Evolutionary conservation across 2,329 filamentous ascomycete species (phyloP).

Genomic region (Phaeoacremonium minimum): DNA sequence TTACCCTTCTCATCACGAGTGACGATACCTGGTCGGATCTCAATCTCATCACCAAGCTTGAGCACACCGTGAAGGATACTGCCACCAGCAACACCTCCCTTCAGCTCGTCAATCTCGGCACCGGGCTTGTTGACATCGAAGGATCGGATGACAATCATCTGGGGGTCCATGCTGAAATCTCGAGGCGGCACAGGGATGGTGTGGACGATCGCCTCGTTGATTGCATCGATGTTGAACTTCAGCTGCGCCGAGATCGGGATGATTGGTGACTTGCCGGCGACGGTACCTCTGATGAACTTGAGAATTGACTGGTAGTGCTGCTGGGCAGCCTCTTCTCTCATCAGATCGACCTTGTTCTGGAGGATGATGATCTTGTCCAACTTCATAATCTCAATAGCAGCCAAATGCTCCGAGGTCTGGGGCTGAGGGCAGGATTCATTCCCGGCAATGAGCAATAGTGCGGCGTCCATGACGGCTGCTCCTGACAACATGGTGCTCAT

Average conservation of each 20-base stretch:
- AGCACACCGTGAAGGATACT: conserved; percentile 94
- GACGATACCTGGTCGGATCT: conserved; percentile 98
- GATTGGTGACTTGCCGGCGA: conserved; percentile 89
- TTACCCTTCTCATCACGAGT: conserved; percentile 90
- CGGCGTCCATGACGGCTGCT: conserved; percentile 98
- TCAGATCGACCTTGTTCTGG: conserved; percentile 98
- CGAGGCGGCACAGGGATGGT: conserved; percentile 89
- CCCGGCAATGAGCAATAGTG: conserved; percentile 90
- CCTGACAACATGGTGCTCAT: conserved; percentile 99
- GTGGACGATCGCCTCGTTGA: conserved; percentile 93
- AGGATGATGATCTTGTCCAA: conserved; percentile 99
- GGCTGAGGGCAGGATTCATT: conserved; percentile 98
- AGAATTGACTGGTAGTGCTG: conserved; percentile 95
- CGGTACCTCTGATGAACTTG: conserved; percentile 97
- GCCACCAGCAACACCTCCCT: conserved; percentile 97
- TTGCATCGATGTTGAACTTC: conserved; percentile 99
- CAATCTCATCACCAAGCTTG: conserved; percentile 96
- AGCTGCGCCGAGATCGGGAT: conserved; percentile 97
- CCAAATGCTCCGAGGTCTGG: conserved; percentile 97
- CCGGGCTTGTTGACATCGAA: conserved; percentile 99
- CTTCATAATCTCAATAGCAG: conserved; percentile 99
- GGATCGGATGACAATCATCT: conserved; percentile 99
- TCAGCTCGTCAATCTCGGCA: conserved; percentile 96
- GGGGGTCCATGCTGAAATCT: conserved; percentile 87
- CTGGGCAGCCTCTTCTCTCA: conserved; percentile 91